These are phyloP conservation scores for Alloteropsis semialata DNA, from an alignment of 176 grass and related monocot species.

Conservation along the genomic window DNA sequence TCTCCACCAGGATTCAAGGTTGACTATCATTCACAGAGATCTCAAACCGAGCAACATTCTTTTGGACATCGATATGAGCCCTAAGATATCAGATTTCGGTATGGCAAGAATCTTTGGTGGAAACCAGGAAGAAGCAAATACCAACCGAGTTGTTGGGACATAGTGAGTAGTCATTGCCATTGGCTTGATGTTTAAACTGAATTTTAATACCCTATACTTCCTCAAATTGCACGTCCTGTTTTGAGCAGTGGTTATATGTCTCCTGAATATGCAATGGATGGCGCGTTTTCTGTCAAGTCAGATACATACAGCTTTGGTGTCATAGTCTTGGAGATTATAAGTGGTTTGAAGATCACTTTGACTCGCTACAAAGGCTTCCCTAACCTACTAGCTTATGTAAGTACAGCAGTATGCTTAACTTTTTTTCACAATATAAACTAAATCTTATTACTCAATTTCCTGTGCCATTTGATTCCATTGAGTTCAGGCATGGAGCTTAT, in stretches of 20 bases:
- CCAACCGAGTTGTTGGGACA: constrained; percentile 53
- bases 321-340: constrained; percentile 64
- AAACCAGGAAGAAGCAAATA: constrained; percentile 40
- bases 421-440: neutral
- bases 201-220: neutral
- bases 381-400: constrained; percentile 54
- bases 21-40: constrained; percentile 50
- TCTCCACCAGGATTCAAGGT: constrained; percentile 65
- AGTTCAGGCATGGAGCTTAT: constrained; percentile 51
- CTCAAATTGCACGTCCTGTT: neutral
- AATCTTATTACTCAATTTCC: neutral
- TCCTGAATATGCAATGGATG: constrained; percentile 75
- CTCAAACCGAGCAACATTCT: constrained; percentile 58
- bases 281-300: constrained; percentile 52
- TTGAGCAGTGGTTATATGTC: constrained; percentile 54
- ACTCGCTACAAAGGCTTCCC: neutral
- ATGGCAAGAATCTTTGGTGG: constrained; percentile 61
- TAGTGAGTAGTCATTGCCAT: constrained; percentile 34
- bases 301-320: constrained; percentile 60
- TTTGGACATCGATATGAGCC: constrained; percentile 45
- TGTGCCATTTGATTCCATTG: neutral
- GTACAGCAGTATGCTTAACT: neutral
- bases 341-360: constrained; percentile 45
- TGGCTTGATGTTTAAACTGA: too few species aligned
- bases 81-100: constrained; percentile 76